Base-by-base conservation (phyloP, 169 alveolate genomes). In the Cryptosporidium ryanae region DNA sequence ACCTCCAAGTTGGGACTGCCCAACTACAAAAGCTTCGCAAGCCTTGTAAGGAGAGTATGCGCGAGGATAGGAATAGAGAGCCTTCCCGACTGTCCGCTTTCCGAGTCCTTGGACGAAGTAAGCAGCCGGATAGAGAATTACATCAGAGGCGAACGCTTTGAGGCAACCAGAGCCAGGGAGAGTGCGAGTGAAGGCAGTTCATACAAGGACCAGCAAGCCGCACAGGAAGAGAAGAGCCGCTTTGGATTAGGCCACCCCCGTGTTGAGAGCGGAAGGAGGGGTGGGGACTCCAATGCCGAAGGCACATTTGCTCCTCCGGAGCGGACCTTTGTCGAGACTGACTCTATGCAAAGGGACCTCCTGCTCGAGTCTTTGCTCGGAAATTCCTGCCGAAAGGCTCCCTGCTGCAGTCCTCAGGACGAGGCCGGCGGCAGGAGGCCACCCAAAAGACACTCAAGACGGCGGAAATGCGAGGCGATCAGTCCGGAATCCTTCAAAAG, bases 21-120 rank as follows among this genome's bases (percentile, higher is more conserved):
- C 29, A 68, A 55, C 43, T 68, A 68, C 67, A 48, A 65, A 21
- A 50, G 65, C 44, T 54, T 68, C 52, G 83, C 83, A 12, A 68
- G 83, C 50, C 44, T 68, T 2, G 48, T 68, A 50, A 21, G 67
- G 31, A 59, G 66, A 17, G 32, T 68, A 18, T 68, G 83, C 38
- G 21, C 21, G 12, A 59, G 66, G 15, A 49, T 68, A n/a, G 43
- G 67, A 55, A 68, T 68, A 21, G 43, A 31, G 23, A 48, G 13
- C 2, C 83, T 68, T n/a, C 83, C 83, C 8, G 55, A 25, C 29
- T 44, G 54, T 34, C 52, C 83, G 10, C 29, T 68, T 21, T 31
- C 25, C n/a, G 83, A 68, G 31, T 50, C 83, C 12, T 44, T 68
- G 25, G 21, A 68, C 7, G 32, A 52, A 17, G n/a, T 68, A 5